Conservation (phyloP, 805 yeast genomes). For the Suhomyces prunicola region DNA sequence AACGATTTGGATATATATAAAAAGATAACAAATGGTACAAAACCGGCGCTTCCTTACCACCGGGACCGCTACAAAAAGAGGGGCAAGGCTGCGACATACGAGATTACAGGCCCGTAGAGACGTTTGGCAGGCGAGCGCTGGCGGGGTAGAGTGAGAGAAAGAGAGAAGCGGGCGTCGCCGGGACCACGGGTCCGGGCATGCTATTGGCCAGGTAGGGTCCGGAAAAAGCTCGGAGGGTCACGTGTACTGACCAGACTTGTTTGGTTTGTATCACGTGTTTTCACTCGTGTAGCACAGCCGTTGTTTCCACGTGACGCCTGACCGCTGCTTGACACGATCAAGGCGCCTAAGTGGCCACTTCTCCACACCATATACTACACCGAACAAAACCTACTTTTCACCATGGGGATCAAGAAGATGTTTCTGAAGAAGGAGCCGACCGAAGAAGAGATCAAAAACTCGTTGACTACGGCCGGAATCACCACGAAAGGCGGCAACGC, state of each 20-base stretch:
- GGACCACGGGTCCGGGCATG: not conserved
- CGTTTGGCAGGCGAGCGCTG: not conserved
- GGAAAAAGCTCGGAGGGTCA: not conserved
- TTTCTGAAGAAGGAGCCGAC: conserved; percentile 51
- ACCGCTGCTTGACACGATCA: not conserved
- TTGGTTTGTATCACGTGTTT: not conserved
- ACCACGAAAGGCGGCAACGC: conserved; percentile 30
- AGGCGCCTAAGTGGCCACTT: not conserved
- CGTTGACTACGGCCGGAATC: conserved; percentile 40
- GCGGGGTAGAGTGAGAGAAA: not conserved
- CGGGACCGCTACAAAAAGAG: not conserved
- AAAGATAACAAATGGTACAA: not conserved
- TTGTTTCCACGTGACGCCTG: not conserved
- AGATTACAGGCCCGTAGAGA: not conserved
- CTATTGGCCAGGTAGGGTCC: not conserved
- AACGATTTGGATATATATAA: not conserved
- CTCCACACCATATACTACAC: not conserved
- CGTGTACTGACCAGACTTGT: not conserved
- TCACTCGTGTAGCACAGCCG: not conserved
- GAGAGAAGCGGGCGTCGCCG: not conserved
- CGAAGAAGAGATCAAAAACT: conserved; percentile 43
- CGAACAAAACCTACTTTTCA: conserved; percentile 1
- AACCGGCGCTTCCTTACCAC: not conserved
- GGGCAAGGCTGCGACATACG: not conserved
- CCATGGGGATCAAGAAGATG: conserved; percentile 46